phyloP scores from a whole-genome alignment of 768 basidiomycete species.

The Mycena floridula region DNA sequence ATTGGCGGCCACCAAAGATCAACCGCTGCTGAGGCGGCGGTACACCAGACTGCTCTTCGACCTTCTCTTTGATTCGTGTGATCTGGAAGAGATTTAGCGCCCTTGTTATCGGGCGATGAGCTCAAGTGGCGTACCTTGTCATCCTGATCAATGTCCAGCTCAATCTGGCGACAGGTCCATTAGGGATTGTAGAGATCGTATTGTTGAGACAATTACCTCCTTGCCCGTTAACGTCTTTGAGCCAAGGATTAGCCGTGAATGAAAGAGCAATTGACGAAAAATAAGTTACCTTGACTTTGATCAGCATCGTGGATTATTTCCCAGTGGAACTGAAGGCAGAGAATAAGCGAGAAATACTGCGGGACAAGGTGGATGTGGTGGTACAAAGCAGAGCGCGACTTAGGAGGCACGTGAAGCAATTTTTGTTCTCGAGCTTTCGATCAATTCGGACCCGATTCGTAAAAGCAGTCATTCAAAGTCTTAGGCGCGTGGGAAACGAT shows the following conservation, averaged over 20 bases:
- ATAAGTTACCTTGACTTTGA: constrained; percentile 77
- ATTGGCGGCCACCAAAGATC: constrained; percentile 89
- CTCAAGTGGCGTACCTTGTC: constrained; percentile 55
- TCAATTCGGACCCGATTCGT: too few relatives aligned
- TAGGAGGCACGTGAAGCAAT: too few relatives aligned
- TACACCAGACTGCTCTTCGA: constrained; percentile 97
- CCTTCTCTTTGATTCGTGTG: constrained; percentile 91
- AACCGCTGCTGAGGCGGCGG: constrained; percentile 94
- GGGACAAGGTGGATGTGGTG: too few relatives aligned
- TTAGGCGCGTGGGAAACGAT: too few relatives aligned
- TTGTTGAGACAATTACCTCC: constrained; percentile 52
- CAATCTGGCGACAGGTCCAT: constrained; percentile 50
- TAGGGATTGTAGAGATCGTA: constrained; percentile 8
- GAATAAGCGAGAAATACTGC: too few relatives aligned
- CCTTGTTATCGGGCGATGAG: neutral
- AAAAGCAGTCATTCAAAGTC: too few relatives aligned
- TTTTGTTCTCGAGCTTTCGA: too few relatives aligned
- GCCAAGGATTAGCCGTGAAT: neutral
- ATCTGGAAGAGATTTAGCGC: constrained; percentile 45
- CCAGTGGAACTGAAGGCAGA: too few relatives aligned
- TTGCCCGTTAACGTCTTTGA: constrained; percentile 91
- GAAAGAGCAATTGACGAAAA: constrained; percentile 1
- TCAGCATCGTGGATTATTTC: constrained; percentile 68
- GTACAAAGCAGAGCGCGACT: too few relatives aligned
- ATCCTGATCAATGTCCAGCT: constrained; percentile 89